These are phyloP conservation scores for Gossypium davidsonii DNA, from an alignment of 441 rosid species.

Conservation along the genomic window DNA sequence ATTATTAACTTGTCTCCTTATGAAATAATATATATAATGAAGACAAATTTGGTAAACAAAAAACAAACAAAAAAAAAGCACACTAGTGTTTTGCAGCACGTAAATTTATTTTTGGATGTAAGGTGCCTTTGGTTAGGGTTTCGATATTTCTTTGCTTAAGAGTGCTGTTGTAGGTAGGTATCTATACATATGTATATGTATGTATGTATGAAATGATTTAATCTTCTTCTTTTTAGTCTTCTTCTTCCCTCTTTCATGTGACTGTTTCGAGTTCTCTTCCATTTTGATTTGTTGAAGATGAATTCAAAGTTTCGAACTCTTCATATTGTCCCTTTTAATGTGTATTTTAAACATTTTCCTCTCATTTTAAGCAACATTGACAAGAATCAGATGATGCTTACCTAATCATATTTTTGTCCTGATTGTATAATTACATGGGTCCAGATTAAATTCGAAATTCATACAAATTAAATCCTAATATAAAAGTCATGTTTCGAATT, in stretches of 20 bases:
- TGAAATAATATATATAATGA: neutral
- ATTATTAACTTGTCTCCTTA: neutral
- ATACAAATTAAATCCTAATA: too few relatives aligned
- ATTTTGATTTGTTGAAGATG: neutral
- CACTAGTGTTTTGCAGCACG: neutral
- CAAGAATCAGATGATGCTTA: neutral
- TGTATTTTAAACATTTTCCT: neutral
- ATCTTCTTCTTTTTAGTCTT: neutral
- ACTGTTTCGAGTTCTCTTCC: neutral
- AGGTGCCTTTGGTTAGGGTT: neutral
- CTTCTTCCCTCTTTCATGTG: neutral
- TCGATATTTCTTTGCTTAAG: neutral
- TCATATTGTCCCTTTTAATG: too few relatives aligned
- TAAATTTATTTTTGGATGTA: neutral
- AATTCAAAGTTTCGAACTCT: neutral
- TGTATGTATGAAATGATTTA: neutral
- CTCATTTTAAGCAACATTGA: constrained; percentile 4
- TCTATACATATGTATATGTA: neutral
- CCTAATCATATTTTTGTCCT: neutral
- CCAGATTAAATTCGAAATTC: too few relatives aligned
- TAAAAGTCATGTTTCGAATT: too few relatives aligned
- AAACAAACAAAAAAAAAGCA: neutral
- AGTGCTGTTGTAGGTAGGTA: neutral
- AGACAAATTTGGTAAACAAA: neutral
- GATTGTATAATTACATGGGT: too few relatives aligned